Evolutionary conservation across 306 rosid genomes (phyloP).

Genomic region (Gynostemma pentaphyllum): DNA sequence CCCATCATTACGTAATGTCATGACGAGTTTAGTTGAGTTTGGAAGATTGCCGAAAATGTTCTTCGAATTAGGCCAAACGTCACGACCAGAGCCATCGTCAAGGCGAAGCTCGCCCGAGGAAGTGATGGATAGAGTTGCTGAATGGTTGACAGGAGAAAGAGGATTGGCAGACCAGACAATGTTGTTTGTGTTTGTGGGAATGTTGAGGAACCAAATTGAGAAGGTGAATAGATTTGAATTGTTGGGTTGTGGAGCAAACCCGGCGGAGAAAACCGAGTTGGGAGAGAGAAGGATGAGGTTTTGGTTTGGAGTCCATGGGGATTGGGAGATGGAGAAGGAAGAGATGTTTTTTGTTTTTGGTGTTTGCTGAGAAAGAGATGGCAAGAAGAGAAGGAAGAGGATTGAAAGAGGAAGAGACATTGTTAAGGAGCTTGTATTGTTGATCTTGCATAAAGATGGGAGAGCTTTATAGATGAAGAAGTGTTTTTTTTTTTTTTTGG

Average conservation of each 20-base stretch:
- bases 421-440: not conserved
- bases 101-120: conserved; percentile 3
- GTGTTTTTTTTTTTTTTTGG: too few relatives aligned
- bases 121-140: conserved; percentile 1
- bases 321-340: conserved; percentile 12
- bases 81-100: not conserved
- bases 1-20: conserved; percentile 28
- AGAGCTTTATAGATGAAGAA: too few relatives aligned
- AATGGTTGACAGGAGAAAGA: conserved; percentile 8
- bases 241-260: not conserved
- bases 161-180: conserved; percentile 13
- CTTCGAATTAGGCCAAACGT: conserved; percentile 3
- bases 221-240: conserved; percentile 7
- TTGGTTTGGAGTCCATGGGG: conserved; percentile 14
- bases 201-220: conserved; percentile 11
- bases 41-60: not conserved
- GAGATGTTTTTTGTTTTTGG: not conserved
- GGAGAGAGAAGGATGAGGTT: conserved; percentile 7
- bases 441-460: too few relatives aligned
- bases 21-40: conserved; percentile 16
- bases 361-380: not conserved
- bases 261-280: conserved; percentile 13
- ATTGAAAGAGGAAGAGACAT: not conserved
- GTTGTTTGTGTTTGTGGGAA: not conserved
- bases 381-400: conserved; percentile 6